A percentile compares a stretch with the other conserved stretches of the same genome.
Evolutionary conservation across 768 basidiomycete genomes (phyloP).

Genomic region (Melanogaster broomeanus): DNA sequence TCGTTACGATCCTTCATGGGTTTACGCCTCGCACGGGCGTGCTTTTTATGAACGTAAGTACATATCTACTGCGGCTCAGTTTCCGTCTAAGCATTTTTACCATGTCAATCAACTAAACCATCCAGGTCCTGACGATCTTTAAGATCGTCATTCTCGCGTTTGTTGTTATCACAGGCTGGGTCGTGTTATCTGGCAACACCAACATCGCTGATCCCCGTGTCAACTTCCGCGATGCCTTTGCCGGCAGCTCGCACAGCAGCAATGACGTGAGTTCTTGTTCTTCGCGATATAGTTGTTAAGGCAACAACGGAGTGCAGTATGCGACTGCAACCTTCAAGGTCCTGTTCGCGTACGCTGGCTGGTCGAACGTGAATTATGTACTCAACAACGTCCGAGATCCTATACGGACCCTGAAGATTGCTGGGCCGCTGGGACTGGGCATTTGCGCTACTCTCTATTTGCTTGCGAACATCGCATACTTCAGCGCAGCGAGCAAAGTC

Average conservation of each 20-base stretch:
- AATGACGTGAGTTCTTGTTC: slow-evolving; percentile 36
- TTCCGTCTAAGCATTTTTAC: background rate
- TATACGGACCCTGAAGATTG: slow-evolving; percentile 60
- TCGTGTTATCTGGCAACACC: slow-evolving; percentile 57
- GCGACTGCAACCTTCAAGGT: slow-evolving; percentile 60
- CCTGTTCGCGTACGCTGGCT: slow-evolving; percentile 45
- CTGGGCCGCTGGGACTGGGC: slow-evolving; percentile 58
- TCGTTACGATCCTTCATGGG: slow-evolving; percentile 51
- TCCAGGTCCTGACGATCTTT: slow-evolving; percentile 48
- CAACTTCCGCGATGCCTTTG: slow-evolving; percentile 57
- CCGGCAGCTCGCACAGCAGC: slow-evolving; percentile 49
- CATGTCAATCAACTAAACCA: background rate
- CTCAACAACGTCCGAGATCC: slow-evolving; percentile 63
- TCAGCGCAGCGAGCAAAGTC: slow-evolving; percentile 37
- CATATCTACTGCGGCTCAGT: background rate
- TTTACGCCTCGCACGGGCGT: slow-evolving; percentile 48
- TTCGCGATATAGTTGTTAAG: background rate
- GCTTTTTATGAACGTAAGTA: slow-evolving; percentile 48
- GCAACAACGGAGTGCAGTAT: slow-evolving; percentile 35
- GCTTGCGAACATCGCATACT: slow-evolving; percentile 60
- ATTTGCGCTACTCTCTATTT: slow-evolving; percentile 56
- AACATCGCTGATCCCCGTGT: slow-evolving; percentile 51
- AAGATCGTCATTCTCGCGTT: slow-evolving; percentile 52
- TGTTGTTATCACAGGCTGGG: slow-evolving; percentile 54
- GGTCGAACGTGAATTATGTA: slow-evolving; percentile 57